Base-by-base conservation (phyloP, 805 yeast genomes). In the Ogataea pignaliae region DNA sequence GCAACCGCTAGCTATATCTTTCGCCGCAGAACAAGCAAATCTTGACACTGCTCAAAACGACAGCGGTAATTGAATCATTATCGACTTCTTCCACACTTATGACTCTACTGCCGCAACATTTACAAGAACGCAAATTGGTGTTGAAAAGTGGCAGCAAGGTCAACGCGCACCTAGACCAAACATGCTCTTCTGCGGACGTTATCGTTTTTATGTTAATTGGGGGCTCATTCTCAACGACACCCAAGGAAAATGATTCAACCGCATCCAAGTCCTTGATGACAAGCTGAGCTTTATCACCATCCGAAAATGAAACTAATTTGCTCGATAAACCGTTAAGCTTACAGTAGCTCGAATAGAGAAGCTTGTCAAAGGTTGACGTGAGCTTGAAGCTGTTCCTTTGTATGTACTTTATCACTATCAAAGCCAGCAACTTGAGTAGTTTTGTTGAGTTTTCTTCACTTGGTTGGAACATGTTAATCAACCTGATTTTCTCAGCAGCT, bases 131-230 rank as follows among this genome's bases (percentile, higher is more conserved):
- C 3, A 66, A 58, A 9, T 58, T 45, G 3, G 70, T 58, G 9
- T 61, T 58, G 29, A 68, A 37, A 8, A 71, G 40, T 1, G 76
- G 76, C 13, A 69, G 47, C 29, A 69, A 45, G 1, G 72, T 66
- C 4, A 64, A 51, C 12, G 63, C 50, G 49, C 76, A 71, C 26
- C 71, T 51, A 31, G 54, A 59, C 75, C 75, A 71, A 2, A 38
- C 29, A 39, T 66, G 66, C 13, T 57, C 61, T 15, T 61, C 58
- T n/a, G 42, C 39, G 4, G 60, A 56, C 4, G 43, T 40, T 12
- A 56, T 51, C 7, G 44, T 31, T 10, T 39, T 41, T 1, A 37
- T 29, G n/a, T 48, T 46, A 28, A 50, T 46, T 3, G 34, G 36
- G 3, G 17, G 34, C 2, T 31, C 32, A 3, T 15, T 21, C 3